Conservation (phyloP, 1,284 basidiomycete species). For the Schizophyllum commune region DNA sequence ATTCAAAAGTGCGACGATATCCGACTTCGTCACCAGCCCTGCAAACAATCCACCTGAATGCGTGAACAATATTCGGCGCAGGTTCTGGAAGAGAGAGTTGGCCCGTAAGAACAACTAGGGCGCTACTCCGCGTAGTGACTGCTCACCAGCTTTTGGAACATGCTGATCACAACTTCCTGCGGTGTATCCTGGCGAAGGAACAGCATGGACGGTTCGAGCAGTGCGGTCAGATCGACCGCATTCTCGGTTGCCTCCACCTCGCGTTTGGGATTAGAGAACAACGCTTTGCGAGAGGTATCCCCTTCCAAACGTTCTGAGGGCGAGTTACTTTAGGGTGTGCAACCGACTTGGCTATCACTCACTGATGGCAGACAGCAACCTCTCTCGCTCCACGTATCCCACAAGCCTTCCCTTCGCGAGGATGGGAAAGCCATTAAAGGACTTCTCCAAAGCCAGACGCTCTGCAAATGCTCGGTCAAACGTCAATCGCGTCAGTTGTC, state of each 20-base stretch:
- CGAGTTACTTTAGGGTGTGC: constrained; percentile 12
- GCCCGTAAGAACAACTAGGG: background rate
- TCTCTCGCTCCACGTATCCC: constrained; percentile 54
- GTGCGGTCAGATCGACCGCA: constrained; percentile 35
- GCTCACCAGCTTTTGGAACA: constrained; percentile 63
- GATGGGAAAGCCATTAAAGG: constrained; percentile 58
- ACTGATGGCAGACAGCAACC: constrained; percentile 45
- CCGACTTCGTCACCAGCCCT: constrained; percentile 62
- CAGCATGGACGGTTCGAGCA: constrained; percentile 43
- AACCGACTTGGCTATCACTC: constrained; percentile 13
- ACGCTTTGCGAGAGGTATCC: constrained; percentile 32
- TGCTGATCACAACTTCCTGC: constrained; percentile 59
- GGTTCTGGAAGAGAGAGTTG: constrained; percentile 35
- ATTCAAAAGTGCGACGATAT: constrained; percentile 54
- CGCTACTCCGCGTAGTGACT: constrained; percentile 11
- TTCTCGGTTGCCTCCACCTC: background rate
- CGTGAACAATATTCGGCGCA: constrained; percentile 62
- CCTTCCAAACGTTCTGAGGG: constrained; percentile 19
- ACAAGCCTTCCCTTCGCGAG: constrained; percentile 42
- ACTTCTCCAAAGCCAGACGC: constrained; percentile 30
- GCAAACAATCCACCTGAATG: constrained; percentile 42
- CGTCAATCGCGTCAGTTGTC: background rate
- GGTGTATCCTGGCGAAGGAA: constrained; percentile 60
- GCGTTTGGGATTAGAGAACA: constrained; percentile 7
- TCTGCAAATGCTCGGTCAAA: constrained; percentile 5